Percentiles rank a stretch among this genome's conserved stretches.
phyloP scores from a whole-genome alignment of 345 rosid genomes.

The Salix dunnii region DNA sequence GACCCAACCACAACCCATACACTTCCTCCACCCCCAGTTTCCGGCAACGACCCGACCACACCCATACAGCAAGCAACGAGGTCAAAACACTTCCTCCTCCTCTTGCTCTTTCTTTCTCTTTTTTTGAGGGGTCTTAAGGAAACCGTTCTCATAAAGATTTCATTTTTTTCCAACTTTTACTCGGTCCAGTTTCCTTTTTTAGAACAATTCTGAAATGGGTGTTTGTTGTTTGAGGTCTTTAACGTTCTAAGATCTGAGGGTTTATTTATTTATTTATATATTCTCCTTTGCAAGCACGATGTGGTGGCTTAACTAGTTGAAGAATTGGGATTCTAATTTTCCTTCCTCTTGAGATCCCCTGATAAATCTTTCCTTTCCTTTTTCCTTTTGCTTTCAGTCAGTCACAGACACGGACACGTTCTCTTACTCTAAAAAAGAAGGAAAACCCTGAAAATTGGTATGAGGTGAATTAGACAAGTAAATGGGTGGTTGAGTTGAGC shows the following conservation, averaged over 20 bases:
- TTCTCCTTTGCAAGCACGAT: background rate
- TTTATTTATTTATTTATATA: background rate
- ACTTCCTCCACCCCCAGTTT: slow-evolving; percentile 3
- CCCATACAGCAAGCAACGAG: background rate
- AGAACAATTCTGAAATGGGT: background rate
- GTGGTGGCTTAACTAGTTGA: background rate
- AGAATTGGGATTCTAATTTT: background rate
- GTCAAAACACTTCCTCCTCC: background rate
- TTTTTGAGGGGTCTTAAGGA: background rate
- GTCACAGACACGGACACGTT: background rate
- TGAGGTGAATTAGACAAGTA: slow-evolving; percentile 1
- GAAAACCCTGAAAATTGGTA: background rate
- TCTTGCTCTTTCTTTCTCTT: background rate
- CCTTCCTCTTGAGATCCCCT: background rate
- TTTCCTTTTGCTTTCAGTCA: background rate
- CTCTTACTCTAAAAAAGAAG: background rate
- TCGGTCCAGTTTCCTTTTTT: background rate
- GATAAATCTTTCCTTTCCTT: background rate
- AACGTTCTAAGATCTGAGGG: slow-evolving; percentile 14
- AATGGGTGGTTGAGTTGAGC: background rate
- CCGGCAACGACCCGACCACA: slow-evolving; percentile 2
- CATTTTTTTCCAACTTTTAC: background rate
- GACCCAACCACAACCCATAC: background rate
- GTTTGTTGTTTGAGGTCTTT: background rate
- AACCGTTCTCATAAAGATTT: background rate